A percentile compares a stretch with the other conserved stretches of the same genome.
These are phyloP conservation scores for Neofusicoccum kwambonambiense DNA, from an alignment of 2,329 filamentous ascomycete genomes.

Conservation along the genomic window DNA sequence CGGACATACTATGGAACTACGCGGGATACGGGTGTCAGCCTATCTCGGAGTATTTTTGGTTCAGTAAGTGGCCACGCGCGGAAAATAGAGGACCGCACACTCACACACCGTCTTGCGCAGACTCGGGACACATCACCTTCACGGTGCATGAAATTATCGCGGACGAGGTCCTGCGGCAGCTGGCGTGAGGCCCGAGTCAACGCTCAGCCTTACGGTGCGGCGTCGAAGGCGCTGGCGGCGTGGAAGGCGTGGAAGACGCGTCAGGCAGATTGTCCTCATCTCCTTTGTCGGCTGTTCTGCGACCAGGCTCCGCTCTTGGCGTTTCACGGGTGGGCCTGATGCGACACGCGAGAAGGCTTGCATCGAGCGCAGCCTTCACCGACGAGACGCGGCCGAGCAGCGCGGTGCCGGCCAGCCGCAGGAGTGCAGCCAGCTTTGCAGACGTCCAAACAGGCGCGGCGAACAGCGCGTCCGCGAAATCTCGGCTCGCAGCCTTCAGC, in stretches of 20 bases:
- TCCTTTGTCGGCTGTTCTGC: background rate
- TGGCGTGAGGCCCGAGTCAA: background rate
- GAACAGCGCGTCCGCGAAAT: background rate
- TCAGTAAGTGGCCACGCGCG: conserved; percentile 3
- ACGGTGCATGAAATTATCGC: conserved; percentile 13
- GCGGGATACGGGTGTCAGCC: conserved; percentile 12
- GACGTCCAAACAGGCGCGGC: background rate
- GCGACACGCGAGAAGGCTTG: background rate
- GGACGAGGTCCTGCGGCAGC: background rate
- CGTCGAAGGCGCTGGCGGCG: background rate
- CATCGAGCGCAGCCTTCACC: too few relatives aligned
- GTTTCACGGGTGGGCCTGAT: conserved; percentile 3
- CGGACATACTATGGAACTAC: conserved; percentile 37
- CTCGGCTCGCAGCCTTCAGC: background rate
- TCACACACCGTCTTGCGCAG: background rate
- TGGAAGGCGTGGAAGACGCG: background rate
- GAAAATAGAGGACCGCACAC: background rate
- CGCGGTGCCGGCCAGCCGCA: too few relatives aligned
- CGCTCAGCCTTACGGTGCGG: background rate
- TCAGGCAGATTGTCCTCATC: conserved; percentile 5
- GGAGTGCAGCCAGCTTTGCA: too few relatives aligned
- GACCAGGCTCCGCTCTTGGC: conserved; percentile 5
- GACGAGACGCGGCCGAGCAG: too few relatives aligned
- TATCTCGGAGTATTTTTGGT: conserved; percentile 14
- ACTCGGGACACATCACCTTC: conserved; percentile 15